Evolutionary conservation across 2,329 filamentous ascomycete species (phyloP), one percentile per base, ranked within the genome.

Genomic region (Xylariaceae sp.): DNA sequence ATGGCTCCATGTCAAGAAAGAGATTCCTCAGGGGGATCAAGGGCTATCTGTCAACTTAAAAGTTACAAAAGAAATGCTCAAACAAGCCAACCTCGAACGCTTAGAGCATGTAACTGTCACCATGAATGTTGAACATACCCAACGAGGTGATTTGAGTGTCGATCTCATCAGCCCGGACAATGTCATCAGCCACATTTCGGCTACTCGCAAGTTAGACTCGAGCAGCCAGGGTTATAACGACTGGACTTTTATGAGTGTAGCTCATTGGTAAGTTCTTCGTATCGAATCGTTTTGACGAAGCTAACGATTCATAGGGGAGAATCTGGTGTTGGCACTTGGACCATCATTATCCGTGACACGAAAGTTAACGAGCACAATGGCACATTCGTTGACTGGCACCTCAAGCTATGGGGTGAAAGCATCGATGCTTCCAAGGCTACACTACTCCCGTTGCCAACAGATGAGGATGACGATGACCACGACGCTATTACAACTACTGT

Each of bases 241-340:
- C 76, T 99, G 95, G 95, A 98, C 94, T 0, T 99, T 99, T 69
- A 99, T 99, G 95, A 96, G 89, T 60, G 95, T 99, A 33, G 93
- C 88, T 62, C 95, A 99, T 73, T 99, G 93, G 90, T 92, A 82
- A 75, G 87, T 75, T 48, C 11, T 29, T 5, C 16, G 1, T 28
- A 24, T 9, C 3, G 9, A 39, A 2, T 45, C 29, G 26, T 4
- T n/a, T n/a, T 33, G 29, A 33, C 17, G 12, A 53, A 40, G 31
- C 56, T 51, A 50, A 52, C 73, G 8, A 19, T 21, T 8, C 31
- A 11, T 51, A 92, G 90, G 92, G 95, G 95, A 45, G 95, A 99
- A 75, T 82, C 83, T 39, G 93, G 92, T 57, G 75, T 93, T 55
- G 95, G 95, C 49, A 93, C 85, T 19, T 99, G 95, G 95, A 96